Conservation (phyloP, 192 early-diverging fungal genomes). For the Backusella mclennaniae region DNA sequence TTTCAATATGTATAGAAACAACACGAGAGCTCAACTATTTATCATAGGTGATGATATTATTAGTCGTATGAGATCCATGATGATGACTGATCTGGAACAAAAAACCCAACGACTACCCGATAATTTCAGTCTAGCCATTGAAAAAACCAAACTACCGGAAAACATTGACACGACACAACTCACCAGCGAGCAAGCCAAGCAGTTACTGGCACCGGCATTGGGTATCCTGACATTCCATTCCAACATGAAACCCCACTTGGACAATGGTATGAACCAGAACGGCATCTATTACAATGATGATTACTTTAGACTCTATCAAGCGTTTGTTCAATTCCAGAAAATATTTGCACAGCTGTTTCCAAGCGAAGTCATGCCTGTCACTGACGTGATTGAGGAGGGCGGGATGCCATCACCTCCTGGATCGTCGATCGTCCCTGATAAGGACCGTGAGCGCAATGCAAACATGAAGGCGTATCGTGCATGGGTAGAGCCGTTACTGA, state of each 20-base stretch:
- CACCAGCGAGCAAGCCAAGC: slow-evolving; percentile 17
- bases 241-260: slow-evolving; percentile 37
- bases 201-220: slow-evolving; percentile 14
- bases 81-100: slow-evolving; percentile 18
- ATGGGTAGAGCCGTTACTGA: slow-evolving; percentile 32
- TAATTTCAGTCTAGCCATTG: slow-evolving; percentile 14
- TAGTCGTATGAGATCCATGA: slow-evolving; percentile 11
- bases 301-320: slow-evolving; percentile 33
- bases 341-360: slow-evolving; percentile 29
- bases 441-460: slow-evolving; percentile 31
- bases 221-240: slow-evolving; percentile 18
- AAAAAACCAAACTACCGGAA: neutral
- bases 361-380: slow-evolving; percentile 6
- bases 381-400: neutral
- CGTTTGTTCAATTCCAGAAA: slow-evolving; percentile 37
- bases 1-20: neutral
- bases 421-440: neutral
- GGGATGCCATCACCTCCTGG: neutral
- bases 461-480: slow-evolving; percentile 38
- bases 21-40: neutral
- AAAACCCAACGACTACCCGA: slow-evolving; percentile 5
- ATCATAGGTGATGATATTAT: slow-evolving; percentile 27
- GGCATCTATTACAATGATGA: slow-evolving; percentile 42
- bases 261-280: slow-evolving; percentile 42
- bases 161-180: neutral